These are phyloP conservation scores for Ascocoryne sarcoides DNA, from an alignment of 2,329 filamentous ascomycete species.

Conservation along the genomic window DNA sequence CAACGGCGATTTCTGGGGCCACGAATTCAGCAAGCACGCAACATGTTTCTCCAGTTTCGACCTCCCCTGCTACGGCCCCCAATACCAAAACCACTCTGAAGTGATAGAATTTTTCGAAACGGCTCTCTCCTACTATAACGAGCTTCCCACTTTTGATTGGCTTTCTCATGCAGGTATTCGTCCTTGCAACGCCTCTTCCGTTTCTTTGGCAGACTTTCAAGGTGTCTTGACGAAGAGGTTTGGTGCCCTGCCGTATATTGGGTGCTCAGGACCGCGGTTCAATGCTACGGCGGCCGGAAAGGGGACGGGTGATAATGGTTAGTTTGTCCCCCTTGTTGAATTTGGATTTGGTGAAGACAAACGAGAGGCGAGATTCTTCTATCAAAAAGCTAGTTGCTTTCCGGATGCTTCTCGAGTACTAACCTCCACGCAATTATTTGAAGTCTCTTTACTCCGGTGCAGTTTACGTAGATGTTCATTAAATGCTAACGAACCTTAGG, in stretches of 20 bases:
- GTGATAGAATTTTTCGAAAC: slow-evolving; percentile 57
- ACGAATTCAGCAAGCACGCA: slow-evolving; percentile 60
- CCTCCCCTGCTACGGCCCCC: slow-evolving; percentile 52
- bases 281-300: slow-evolving; percentile 51
- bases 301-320: slow-evolving; percentile 46
- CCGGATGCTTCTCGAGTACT: no score
- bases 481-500: not conserved
- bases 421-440: no score
- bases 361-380: no score
- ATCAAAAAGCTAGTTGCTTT: no score
- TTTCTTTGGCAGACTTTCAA: slow-evolving; percentile 45
- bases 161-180: slow-evolving; percentile 43
- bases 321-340: slow-evolving; percentile 48
- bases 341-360: slow-evolving; percentile 60
- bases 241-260: slow-evolving; percentile 50
- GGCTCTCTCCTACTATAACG: slow-evolving; percentile 46
- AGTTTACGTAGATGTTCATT: not conserved
- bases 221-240: slow-evolving; percentile 39
- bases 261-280: slow-evolving; percentile 50
- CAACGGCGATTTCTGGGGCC: slow-evolving; percentile 54
- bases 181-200: slow-evolving; percentile 50
- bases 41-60: slow-evolving; percentile 62
- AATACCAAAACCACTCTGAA: slow-evolving; percentile 47
- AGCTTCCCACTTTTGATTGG: slow-evolving; percentile 52
- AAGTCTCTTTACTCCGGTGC: not conserved